Percentiles rank a stretch among this genome's conserved stretches.
These are phyloP conservation scores for Coelastrella sp. DNA, from an alignment of 139 green algal genomes.

Conservation along the genomic window DNA sequence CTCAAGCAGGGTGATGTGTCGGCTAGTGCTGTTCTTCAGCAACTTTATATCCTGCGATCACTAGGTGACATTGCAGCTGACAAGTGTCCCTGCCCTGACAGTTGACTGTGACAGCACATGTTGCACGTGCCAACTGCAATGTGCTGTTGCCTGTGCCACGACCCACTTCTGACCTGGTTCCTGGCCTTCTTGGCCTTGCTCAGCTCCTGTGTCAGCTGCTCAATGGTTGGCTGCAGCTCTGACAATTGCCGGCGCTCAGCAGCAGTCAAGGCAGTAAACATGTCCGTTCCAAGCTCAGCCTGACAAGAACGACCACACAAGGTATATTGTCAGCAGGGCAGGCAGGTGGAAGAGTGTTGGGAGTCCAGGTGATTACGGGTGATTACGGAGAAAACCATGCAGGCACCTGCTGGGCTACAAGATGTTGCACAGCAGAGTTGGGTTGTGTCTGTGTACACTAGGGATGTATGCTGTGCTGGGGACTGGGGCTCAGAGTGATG, in stretches of 20 bases:
- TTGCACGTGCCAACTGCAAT: neutral
- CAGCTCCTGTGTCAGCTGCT: neutral
- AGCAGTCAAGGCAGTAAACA: slow-evolving; percentile 20
- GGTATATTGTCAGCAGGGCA: neutral
- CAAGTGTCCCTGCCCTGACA: no score
- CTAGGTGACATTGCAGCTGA: no score
- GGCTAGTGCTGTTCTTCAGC: no score
- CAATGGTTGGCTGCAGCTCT: slow-evolving; percentile 31
- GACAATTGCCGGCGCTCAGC: slow-evolving; percentile 24
- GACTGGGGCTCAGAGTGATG: no score
- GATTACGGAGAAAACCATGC: neutral
- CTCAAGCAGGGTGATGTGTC: no score
- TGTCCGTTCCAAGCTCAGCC: slow-evolving; percentile 37
- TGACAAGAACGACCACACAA: neutral
- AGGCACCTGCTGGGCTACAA: neutral
- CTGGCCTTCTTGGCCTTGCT: neutral
- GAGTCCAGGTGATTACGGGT: no score
- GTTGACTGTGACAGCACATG: no score
- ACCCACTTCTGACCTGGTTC: neutral
- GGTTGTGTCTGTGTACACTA: no score
- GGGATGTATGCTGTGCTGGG: no score
- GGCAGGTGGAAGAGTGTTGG: no score
- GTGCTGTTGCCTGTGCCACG: neutral
- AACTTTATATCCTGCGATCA: no score
- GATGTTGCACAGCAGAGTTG: no score